Evolutionary conservation across 2,329 filamentous ascomycete species (phyloP).

Genomic region (Bisporella sp.): DNA sequence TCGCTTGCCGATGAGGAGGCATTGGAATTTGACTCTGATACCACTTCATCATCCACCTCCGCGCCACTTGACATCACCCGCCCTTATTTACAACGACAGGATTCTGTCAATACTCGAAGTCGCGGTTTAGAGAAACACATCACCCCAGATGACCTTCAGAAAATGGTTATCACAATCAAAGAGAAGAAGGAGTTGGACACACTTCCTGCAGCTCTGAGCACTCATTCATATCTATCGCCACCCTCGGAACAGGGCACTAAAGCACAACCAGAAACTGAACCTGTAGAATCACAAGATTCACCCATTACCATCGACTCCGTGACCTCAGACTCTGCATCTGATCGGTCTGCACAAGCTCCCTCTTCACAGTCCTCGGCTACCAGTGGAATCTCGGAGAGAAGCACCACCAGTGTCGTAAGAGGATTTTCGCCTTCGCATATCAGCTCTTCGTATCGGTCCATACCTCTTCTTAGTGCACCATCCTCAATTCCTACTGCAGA

Average conservation of each 20-base stretch:
- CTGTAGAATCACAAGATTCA: slow-evolving; percentile 38
- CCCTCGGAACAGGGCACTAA: slow-evolving; percentile 16
- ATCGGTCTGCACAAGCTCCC: slow-evolving; percentile 13
- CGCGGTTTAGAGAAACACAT: slow-evolving; percentile 79
- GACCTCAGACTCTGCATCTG: slow-evolving; percentile 30
- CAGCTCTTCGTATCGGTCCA: slow-evolving; percentile 58
- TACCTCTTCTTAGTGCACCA: slow-evolving; percentile 25
- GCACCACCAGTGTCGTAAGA: slow-evolving; percentile 61
- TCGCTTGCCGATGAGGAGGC: slow-evolving; percentile 64
- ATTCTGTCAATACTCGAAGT: slow-evolving; percentile 65
- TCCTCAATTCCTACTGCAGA: slow-evolving; percentile 43
- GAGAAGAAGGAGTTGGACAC: slow-evolving; percentile 66
- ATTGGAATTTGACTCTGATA: slow-evolving; percentile 42
- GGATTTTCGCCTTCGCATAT: slow-evolving; percentile 77
- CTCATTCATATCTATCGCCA: slow-evolving; percentile 33
- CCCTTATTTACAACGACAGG: slow-evolving; percentile 63
- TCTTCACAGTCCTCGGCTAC: slow-evolving; percentile 25
- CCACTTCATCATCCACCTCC: slow-evolving; percentile 35
- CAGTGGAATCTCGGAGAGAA: slow-evolving; percentile 26
- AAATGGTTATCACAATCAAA: slow-evolving; percentile 89
- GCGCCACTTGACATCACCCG: slow-evolving; percentile 52
- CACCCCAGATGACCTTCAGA: slow-evolving; percentile 85
- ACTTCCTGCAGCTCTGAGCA: slow-evolving; percentile 36
- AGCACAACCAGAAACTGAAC: slow-evolving; percentile 20
- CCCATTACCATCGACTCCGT: slow-evolving; percentile 51